Conservation (phyloP, 345 rosid genomes). For the Capsella bursapastoris region DNA sequence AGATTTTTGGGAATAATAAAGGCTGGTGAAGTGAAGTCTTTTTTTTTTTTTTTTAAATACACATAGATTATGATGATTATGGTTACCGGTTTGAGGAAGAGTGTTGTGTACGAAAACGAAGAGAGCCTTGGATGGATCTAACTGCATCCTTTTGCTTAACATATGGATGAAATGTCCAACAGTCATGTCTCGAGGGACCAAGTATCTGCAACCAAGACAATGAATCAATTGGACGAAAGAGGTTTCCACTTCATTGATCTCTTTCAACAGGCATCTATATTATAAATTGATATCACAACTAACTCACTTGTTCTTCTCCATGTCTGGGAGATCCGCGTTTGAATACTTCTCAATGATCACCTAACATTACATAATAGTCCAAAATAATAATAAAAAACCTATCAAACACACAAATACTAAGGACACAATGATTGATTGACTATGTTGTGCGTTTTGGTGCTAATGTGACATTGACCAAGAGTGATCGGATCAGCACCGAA, state of each 20-base stretch:
- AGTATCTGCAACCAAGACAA: constrained; percentile 24
- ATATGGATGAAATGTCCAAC: constrained; percentile 82
- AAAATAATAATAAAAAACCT: too few relatives aligned
- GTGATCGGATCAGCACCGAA: constrained; percentile 5
- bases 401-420: too few relatives aligned
- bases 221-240: not conserved
- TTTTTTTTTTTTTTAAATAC: too few relatives aligned
- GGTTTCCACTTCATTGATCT: not conserved
- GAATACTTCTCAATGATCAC: constrained; percentile 72
- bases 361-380: constrained; percentile 10
- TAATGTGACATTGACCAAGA: constrained; percentile 10
- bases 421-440: too few relatives aligned
- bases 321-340: constrained; percentile 69
- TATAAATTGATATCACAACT: constrained; percentile 22
- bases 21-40: not conserved
- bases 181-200: constrained; percentile 83
- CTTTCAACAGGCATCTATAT: not conserved
- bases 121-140: constrained; percentile 68
- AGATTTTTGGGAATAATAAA: not conserved
- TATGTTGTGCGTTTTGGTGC: not conserved
- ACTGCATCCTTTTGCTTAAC: constrained; percentile 59
- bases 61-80: not conserved
- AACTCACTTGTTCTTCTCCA: constrained; percentile 77
- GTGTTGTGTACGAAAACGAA: constrained; percentile 69
- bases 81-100: constrained; percentile 74